Base-by-base conservation (phyloP, 129 eudicot genomes). In the Cynara cardunculus region DNA sequence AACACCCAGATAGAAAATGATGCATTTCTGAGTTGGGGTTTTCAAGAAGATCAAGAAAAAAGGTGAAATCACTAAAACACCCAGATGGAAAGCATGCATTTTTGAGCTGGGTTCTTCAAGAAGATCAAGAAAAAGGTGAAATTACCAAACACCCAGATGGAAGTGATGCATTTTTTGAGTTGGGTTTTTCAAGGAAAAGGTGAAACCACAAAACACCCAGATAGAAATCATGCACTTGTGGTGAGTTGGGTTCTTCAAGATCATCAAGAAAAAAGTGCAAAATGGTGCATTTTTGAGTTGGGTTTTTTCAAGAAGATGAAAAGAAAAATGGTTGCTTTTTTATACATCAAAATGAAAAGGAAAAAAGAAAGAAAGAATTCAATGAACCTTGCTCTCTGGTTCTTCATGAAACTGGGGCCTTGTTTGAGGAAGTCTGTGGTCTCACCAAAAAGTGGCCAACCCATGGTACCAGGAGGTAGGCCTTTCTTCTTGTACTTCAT, bases 381-480 rank as follows among this genome's bases (percentile, higher is more conserved):
- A n/a, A n/a, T n/a, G 78, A 10, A 95, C 99, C 99, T 96, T 88
- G 98, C 87, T 93, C 98, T 96, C 84, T 96, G 95, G 88, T 89
- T 93, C 81, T 87, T 96, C 93, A 96, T 96, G 87, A 96, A 96
- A 81, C 81, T 83, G 56, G 99, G 99, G 32, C 99, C 99, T 82
- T 85, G 97, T 86, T 88, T 96, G 11, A 96, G 98, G 69, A 96
- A 96, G 79, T 96, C 98, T 65, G 93, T 89, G 76, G 99, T 96
- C 85, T 96, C 99, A 77, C 99, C 99, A 84, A 96, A 91, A 83
- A 96, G 83, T 70, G 99, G 99, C 99, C 99, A 96, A 31, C 99
- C 99, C 99, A 96, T 96, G 76, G 99, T 96, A 37, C 99, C 99
- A 21, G 99, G 99, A 22, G 99, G 99, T 72, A 96, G 78, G 11